Evolutionary conservation across 75 land plant genomes (phyloP).

Genomic region (Cunninghamia lanceolata): DNA sequence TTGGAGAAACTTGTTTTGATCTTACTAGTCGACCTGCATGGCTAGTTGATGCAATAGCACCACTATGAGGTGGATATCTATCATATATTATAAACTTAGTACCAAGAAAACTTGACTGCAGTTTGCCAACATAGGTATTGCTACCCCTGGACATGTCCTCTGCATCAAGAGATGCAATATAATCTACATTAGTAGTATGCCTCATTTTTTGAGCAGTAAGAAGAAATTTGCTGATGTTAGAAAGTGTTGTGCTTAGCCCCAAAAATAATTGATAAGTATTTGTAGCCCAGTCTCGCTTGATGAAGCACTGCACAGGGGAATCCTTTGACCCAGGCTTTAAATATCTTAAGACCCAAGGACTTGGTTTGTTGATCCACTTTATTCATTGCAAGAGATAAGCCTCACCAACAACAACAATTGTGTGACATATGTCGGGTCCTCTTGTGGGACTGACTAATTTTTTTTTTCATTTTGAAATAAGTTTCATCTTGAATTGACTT

Average conservation of each 20-base stretch:
- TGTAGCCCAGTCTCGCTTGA: slow-evolving; percentile 77
- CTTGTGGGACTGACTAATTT: too few species aligned
- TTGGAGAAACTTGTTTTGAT: slow-evolving; percentile 57
- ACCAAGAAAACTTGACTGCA: slow-evolving; percentile 41
- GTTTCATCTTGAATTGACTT: too few species aligned
- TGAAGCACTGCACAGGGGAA: slow-evolving; percentile 76
- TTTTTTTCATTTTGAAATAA: too few species aligned
- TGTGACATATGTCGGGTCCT: too few species aligned
- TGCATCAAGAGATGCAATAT: slow-evolving; percentile 32
- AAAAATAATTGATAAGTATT: slow-evolving; percentile 68
- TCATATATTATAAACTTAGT: slow-evolving; percentile 59
- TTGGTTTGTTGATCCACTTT: too few species aligned
- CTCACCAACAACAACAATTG: too few species aligned
- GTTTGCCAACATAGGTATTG: slow-evolving; percentile 37
- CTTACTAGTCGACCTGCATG: slow-evolving; percentile 40
- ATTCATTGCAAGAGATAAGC: too few species aligned
- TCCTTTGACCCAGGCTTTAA: slow-evolving; percentile 91
- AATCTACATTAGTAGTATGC: slow-evolving; percentile 40
- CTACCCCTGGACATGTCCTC: slow-evolving; percentile 50
- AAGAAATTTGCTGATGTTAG: slow-evolving; percentile 38
- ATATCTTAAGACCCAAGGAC: too few species aligned
- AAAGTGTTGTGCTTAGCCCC: slow-evolving; percentile 46
- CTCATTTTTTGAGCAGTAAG: slow-evolving; percentile 36
- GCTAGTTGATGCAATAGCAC: slow-evolving; percentile 27
- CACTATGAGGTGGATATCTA: slow-evolving; percentile 51